Percentiles rank a stretch among this genome's conserved stretches.
phyloP scores from a whole-genome alignment of 306 rosid genomes.

The Leucaena leucocephala region DNA sequence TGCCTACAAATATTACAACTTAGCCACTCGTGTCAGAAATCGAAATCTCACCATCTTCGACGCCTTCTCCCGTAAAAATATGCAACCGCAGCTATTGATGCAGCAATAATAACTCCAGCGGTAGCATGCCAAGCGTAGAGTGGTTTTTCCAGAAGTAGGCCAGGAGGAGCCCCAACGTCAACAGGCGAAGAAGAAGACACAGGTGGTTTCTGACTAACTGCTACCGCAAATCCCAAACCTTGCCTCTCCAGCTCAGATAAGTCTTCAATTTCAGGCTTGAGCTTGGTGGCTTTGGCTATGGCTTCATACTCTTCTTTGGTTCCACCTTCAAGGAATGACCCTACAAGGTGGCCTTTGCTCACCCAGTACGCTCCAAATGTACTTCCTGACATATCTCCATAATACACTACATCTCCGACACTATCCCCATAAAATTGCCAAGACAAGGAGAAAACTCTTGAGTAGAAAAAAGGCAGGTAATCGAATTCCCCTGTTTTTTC shows the following conservation, averaged over 20 bases:
- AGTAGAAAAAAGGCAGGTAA: constrained; percentile 93
- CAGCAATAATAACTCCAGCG: constrained; percentile 81
- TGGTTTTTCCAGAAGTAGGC: constrained; percentile 67
- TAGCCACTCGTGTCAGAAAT: constrained; percentile 17
- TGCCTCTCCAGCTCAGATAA: constrained; percentile 74
- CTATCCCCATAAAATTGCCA: constrained; percentile 98
- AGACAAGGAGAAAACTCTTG: constrained; percentile 86
- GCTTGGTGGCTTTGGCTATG: constrained; percentile 69
- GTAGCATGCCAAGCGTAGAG: constrained; percentile 82
- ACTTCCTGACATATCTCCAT: constrained; percentile 74
- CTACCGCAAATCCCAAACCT: constrained; percentile 75
- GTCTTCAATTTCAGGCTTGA: constrained; percentile 77
- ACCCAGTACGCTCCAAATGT: constrained; percentile 95
- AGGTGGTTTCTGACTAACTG: constrained; percentile 55
- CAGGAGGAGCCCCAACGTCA: constrained; percentile 32
- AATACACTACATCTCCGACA: constrained; percentile 81
- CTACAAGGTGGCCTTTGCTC: constrained; percentile 79
- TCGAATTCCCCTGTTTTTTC: constrained; percentile 71
- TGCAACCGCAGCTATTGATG: constrained; percentile 82
- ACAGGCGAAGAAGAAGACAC: constrained; percentile 39
- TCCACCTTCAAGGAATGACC: constrained; percentile 80
- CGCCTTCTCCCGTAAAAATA: constrained; percentile 90
- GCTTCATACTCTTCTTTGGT: constrained; percentile 76
- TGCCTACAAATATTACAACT: constrained; percentile 48
- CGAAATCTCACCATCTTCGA: constrained; percentile 69